phyloP scores from a whole-genome alignment of 805 yeast species.

The Wickerhamomyces strasburgensis region DNA sequence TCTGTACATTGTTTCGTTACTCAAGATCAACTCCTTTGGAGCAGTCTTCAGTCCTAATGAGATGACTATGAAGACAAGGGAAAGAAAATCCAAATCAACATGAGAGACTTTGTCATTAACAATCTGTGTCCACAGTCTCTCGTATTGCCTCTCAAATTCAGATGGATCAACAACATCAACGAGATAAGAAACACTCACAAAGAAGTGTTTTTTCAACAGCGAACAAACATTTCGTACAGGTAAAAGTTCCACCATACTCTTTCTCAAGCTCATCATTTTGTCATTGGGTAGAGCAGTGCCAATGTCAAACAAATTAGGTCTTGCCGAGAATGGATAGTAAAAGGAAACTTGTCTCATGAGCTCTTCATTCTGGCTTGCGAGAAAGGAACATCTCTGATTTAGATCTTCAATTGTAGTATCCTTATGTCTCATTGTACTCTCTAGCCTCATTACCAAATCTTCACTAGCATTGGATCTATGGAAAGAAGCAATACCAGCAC shows the following conservation, averaged over 20 bases:
- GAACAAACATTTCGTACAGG: slow-evolving; percentile 11
- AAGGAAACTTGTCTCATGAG: slow-evolving; percentile 7
- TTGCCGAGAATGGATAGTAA: slow-evolving; percentile 4
- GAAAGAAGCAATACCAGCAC: too few relatives aligned
- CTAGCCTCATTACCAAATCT: slow-evolving; percentile 2
- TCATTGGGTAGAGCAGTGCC: slow-evolving; percentile 3
- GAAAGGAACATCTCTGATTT: slow-evolving; percentile 1
- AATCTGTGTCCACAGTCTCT: slow-evolving; percentile 11
- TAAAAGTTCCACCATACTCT: slow-evolving; percentile 7
- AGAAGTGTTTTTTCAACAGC: slow-evolving; percentile 13
- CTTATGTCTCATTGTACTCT: slow-evolving; percentile 3
- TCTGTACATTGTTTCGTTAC: slow-evolving; percentile 6
- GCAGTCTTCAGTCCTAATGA: slow-evolving; percentile 8
- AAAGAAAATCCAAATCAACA: slow-evolving; percentile 14
- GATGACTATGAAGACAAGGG: slow-evolving; percentile 11
- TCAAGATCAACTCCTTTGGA: slow-evolving; percentile 8
- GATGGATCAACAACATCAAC: slow-evolving; percentile 5
- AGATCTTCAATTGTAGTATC: slow-evolving; percentile 5
- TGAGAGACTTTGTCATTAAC: slow-evolving; percentile 4
- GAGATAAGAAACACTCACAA: slow-evolving; percentile 9
- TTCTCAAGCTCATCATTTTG: slow-evolving; percentile 5
- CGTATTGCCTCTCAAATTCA: slow-evolving; percentile 12
- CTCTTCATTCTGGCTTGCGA: slow-evolving; percentile 9
- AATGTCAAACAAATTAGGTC: slow-evolving; percentile 5
- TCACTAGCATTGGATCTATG: too few relatives aligned